phyloP scores from a whole-genome alignment of 176 grass and related monocot species.

The Oryza meyeriana region DNA sequence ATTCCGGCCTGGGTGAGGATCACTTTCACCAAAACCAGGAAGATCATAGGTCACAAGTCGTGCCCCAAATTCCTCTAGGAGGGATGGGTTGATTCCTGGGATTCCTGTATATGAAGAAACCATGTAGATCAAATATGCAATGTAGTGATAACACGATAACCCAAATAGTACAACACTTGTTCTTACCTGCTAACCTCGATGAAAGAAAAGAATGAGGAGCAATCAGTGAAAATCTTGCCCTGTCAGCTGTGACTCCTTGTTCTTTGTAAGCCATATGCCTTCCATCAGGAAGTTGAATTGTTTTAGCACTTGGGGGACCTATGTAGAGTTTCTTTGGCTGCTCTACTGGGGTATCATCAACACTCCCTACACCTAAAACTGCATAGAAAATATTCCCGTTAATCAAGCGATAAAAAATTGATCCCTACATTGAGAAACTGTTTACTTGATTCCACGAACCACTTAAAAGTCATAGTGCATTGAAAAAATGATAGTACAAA shows the following conservation, averaged over 20 bases:
- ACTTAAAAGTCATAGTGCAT: background rate
- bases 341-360: conserved; percentile 45
- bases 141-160: background rate
- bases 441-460: background rate
- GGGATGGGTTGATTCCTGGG: conserved; percentile 64
- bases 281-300: conserved; percentile 87
- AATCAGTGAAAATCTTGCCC: conserved; percentile 82
- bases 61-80: conserved; percentile 89
- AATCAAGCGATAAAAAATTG: conserved; percentile 18
- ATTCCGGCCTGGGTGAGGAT: conserved; percentile 75
- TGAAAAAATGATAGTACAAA: conserved; percentile 13
- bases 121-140: conserved; percentile 21
- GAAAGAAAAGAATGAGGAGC: conserved; percentile 95
- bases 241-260: conserved; percentile 67
- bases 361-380: conserved; percentile 62
- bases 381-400: conserved; percentile 35
- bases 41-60: conserved; percentile 89
- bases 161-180: background rate
- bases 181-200: conserved; percentile 76
- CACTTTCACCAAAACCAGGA: conserved; percentile 99
- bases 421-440: conserved; percentile 13
- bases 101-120: conserved; percentile 58
- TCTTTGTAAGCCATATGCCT: conserved; percentile 74
- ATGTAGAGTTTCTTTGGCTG: conserved; percentile 74
- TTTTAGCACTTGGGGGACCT: conserved; percentile 67